Evolutionary conservation across 2,329 filamentous ascomycete species (phyloP), one percentile per base, ranked within the genome.

Genomic region (Coniochaeta sp.): DNA sequence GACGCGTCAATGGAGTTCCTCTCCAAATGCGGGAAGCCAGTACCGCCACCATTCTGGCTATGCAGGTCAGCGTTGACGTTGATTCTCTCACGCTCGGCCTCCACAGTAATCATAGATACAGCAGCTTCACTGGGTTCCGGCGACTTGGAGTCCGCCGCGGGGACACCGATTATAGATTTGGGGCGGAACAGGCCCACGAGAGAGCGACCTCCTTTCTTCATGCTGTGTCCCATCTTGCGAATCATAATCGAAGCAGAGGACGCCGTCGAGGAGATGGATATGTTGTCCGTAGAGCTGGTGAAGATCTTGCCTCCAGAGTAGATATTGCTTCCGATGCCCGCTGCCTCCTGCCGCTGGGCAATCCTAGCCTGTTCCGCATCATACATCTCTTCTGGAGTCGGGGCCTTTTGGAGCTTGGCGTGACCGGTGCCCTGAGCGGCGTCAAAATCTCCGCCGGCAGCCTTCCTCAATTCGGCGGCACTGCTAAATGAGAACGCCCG

Each of bases 181-280:
- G 95, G 93, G 64, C 95, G 84, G 78, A 99, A 99, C 8, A 99
- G 81, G 28, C 95, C 95, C 66, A 96, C 96, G 59, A 99, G 84
- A 26, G 93, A 97, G 56, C 93, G 85, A 19, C 89, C 89, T 58
- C 91, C 89, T 76, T 95, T 96, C 82, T 96, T 98, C 86, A 98
- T 89, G n/a, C 93, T 93, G 65, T 92, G 91, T 60, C 95, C 95
- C 95, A 99, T 99, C 79, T 99, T 99, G 59, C 95, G 87, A 66
- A 99, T 89, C 91, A 96, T 96, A 67, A 96, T 87, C 33, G 91
- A 96, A 36, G 91, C 91, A 22, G 91, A 96, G 7, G 91, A 96
- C 22, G 91, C 91, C 11, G 91, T 96, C 4, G 91, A 96, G 1
- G 90, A 93, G 64, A 96, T 91, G 16, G 91, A 96, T 52, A 99